Percentiles rank a stretch among this genome's conserved stretches.
Conservation (phyloP, 768 basidiomycete species). For the Cyathus striatus region DNA sequence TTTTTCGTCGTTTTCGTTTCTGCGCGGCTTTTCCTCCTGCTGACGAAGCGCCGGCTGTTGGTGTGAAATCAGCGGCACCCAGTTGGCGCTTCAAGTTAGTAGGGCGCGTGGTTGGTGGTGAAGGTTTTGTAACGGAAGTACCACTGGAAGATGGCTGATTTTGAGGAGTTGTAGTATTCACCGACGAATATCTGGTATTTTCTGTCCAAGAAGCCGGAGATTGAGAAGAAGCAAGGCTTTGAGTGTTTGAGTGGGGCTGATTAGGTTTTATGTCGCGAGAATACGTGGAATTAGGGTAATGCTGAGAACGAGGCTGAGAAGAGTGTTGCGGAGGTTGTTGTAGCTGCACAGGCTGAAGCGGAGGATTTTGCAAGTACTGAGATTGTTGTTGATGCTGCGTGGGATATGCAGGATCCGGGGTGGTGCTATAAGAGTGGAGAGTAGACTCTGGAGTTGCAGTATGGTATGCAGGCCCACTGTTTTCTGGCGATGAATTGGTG, state of each 20-base stretch:
- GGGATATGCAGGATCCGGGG: slow-evolving; percentile 24
- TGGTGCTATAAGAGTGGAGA: slow-evolving; percentile 19
- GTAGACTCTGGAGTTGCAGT: slow-evolving; percentile 17
- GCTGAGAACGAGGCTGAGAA: slow-evolving; percentile 1
- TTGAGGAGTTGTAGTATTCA: background rate
- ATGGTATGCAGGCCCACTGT: slow-evolving; percentile 9
- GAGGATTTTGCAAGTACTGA: slow-evolving; percentile 7
- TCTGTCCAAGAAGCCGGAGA: slow-evolving; percentile 10
- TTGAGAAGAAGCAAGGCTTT: slow-evolving; percentile 9
- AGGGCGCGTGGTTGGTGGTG: slow-evolving; percentile 3
- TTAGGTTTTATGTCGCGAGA: background rate
- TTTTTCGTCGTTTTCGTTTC: slow-evolving; percentile 23
- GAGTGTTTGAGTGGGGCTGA: slow-evolving; percentile 8
- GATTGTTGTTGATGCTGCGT: slow-evolving; percentile 9
- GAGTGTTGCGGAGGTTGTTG: slow-evolving; percentile 10
- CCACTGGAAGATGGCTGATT: background rate
- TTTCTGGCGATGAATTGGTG: slow-evolving; percentile 15
- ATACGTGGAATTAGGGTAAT: background rate
- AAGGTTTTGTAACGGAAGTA: background rate
- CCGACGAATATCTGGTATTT: slow-evolving; percentile 2
- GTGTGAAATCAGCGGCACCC: no score
- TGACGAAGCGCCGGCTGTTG: background rate
- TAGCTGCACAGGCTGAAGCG: slow-evolving; percentile 4
- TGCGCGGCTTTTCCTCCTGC: background rate
- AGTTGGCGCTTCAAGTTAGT: slow-evolving; percentile 1